Base-by-base conservation (phyloP, 1,284 basidiomycete species). In the Cryptococcus amylolentus region DNA sequence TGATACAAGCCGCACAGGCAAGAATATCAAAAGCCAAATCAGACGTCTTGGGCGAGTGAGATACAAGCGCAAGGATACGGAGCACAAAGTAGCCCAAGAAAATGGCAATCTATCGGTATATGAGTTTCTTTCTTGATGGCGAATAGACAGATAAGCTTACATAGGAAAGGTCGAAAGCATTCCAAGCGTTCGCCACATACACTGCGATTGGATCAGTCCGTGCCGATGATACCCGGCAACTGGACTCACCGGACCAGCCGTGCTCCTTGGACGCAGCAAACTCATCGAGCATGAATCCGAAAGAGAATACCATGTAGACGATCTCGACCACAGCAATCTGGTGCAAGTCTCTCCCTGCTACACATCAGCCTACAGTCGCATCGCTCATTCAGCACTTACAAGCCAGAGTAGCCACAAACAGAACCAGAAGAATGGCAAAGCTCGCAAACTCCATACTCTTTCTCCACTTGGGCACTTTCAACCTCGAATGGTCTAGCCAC, bases 131-230 rank as follows among this genome's bases (percentile, higher is more conserved):
- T 62, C 7, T 35, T 35, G 31, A 10, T 8, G 55, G 27, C 16
- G 16, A 16, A 16, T 35, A 20, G 37, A 12, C 20, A 26, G 28
- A 26, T 44, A 31, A 35, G 44, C 64, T 38, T 41, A 69, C 82
- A 73, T 90, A 92, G 0, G 84, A 79, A 5, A 88, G 83, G 70
- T 93, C 91, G 64, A 93, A 91, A 1, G 85, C 86, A 70, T 91
- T 93, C 90, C 90, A 93, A 13, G 75, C 72, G 69, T 88, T 90
- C 20, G 88, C 88, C 45, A 89, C 83, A 71, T 91, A 91, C 52
- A 92, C 88, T 89, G 64, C 31, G 31, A 35, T 3, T 35, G 31
- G 2, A 10, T 35, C 31, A 35, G 10, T 35, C 31, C 10, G 10
- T 10, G 31, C 31, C 31, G 6, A 35, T 10, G 31, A 10, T 6